These are phyloP conservation scores for Cornus kousa DNA, from an alignment of 148 eudicot species.

Conservation along the genomic window DNA sequence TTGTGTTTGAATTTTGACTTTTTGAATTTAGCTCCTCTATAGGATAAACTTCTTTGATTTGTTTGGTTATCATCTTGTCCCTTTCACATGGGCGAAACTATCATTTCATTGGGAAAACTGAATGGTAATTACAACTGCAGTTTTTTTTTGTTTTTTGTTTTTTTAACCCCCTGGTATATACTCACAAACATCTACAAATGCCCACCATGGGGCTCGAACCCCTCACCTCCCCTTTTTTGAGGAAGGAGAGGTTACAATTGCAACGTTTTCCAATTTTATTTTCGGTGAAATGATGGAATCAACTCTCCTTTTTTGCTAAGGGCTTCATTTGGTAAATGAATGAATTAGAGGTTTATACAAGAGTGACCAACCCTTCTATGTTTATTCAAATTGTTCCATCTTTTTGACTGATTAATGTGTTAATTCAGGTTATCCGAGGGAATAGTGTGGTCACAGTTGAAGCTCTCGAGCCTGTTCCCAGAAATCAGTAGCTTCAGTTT, in stretches of 20 bases:
- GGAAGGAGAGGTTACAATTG: no score
- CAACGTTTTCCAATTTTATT: no score
- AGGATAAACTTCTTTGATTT: neutral
- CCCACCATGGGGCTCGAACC: no score
- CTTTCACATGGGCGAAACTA: neutral
- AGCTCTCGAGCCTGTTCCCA: conserved; percentile 66
- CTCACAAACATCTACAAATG: no score
- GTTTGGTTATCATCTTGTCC: neutral
- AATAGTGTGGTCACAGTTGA: conserved; percentile 84
- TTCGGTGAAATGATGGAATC: neutral
- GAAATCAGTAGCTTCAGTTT: conserved; percentile 19
- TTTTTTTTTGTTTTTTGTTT: no score
- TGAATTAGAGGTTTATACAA: neutral
- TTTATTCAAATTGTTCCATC: neutral
- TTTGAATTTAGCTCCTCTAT: neutral
- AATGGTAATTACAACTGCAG: no score
- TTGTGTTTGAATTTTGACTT: neutral
- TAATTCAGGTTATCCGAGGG: conserved; percentile 63
- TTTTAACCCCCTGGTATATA: no score
- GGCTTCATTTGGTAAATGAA: neutral
- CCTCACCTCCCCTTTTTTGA: no score
- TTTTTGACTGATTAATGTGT: neutral
- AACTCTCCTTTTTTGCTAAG: neutral
- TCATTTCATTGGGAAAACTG: neutral
- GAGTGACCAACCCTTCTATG: neutral